A percentile compares a stretch with the other conserved stretches of the same genome.
Evolutionary conservation across 305 asterid species (phyloP).

Genomic region (Rubia peregrina): DNA sequence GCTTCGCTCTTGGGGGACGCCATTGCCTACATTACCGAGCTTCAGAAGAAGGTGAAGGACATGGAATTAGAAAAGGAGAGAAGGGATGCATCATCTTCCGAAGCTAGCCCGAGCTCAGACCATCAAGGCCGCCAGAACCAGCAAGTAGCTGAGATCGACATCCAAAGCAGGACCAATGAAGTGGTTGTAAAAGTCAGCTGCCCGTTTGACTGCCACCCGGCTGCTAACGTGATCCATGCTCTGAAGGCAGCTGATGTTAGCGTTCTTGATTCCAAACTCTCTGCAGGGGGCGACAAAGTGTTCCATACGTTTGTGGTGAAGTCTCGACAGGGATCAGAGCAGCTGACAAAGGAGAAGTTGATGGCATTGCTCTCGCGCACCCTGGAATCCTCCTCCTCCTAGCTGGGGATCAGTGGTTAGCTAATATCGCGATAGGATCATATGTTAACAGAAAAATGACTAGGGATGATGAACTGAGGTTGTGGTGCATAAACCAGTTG

Average conservation of each 20-base stretch:
- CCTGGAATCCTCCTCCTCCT: slow-evolving; percentile 30
- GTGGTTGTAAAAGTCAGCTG: slow-evolving; percentile 57
- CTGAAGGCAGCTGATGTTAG: slow-evolving; percentile 48
- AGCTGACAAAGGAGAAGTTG: slow-evolving; percentile 67
- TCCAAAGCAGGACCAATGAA: slow-evolving; percentile 36
- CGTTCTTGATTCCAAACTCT: slow-evolving; percentile 54
- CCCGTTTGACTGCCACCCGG: slow-evolving; percentile 61
- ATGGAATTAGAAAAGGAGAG: slow-evolving; percentile 58
- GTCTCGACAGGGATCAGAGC: slow-evolving; percentile 49
- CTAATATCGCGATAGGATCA: too few species aligned
- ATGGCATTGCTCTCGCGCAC: slow-evolving; percentile 38
- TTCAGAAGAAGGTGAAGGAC: slow-evolving; percentile 75
- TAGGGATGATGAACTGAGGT: too few species aligned
- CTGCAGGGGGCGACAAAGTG: slow-evolving; percentile 46
- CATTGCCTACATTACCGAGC: slow-evolving; percentile 81
- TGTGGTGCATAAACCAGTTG: too few species aligned
- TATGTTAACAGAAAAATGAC: too few species aligned
- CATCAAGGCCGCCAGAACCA: slow-evolving; percentile 10
- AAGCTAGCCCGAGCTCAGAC: slow-evolving; percentile 29
- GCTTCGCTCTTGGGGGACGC: slow-evolving; percentile 93
- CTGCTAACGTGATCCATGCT: slow-evolving; percentile 50
- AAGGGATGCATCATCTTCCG: slow-evolving; percentile 34
- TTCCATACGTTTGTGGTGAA: slow-evolving; percentile 73
- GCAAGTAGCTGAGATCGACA: slow-evolving; percentile 29
- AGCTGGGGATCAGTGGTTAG: too few species aligned